phyloP scores from a whole-genome alignment of 805 yeast genomes.

The Myxozyma neglecta region DNA sequence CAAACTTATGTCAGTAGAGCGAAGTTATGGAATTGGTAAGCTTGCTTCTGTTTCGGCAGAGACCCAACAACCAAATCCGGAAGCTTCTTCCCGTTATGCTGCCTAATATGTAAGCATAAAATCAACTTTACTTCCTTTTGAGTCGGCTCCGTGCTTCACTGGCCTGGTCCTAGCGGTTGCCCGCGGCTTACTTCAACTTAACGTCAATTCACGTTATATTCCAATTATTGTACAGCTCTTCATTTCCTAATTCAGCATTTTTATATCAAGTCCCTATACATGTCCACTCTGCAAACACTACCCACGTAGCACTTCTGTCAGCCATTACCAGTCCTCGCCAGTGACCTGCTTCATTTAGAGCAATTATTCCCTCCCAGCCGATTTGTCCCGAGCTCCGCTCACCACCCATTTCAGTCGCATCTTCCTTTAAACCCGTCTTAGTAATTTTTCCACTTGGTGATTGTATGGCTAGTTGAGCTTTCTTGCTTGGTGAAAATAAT shows the following conservation, averaged over 20 bases:
- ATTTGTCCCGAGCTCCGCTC: conserved; percentile 8
- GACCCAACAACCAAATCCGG: background rate
- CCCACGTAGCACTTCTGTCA: conserved; percentile 43
- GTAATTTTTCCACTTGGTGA: conserved; percentile 81
- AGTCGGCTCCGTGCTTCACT: too few relatives aligned
- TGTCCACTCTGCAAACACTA: conserved; percentile 75
- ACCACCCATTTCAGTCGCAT: conserved; percentile 46
- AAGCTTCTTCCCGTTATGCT: conserved; percentile 10
- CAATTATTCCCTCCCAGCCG: conserved; percentile 59
- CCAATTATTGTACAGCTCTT: too few relatives aligned
- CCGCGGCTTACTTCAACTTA: background rate
- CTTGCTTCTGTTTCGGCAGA: background rate
- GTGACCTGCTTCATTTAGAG: conserved; percentile 68
- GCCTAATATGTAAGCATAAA: background rate
- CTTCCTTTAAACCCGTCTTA: conserved; percentile 46
- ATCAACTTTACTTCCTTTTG: too few relatives aligned
- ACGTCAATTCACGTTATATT: background rate
- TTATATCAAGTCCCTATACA: conserved; percentile 42
- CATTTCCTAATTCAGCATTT: too few relatives aligned
- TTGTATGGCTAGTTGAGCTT: conserved; percentile 64
- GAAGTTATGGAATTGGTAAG: background rate
- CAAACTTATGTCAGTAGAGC: background rate
- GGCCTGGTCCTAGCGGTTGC: too few relatives aligned
- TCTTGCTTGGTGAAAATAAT: conserved; percentile 15
- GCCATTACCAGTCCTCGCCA: conserved; percentile 84